Evolutionary conservation across 106 monocot genomes (phyloP).

Genomic region (Dendrobium chrysotoxum): DNA sequence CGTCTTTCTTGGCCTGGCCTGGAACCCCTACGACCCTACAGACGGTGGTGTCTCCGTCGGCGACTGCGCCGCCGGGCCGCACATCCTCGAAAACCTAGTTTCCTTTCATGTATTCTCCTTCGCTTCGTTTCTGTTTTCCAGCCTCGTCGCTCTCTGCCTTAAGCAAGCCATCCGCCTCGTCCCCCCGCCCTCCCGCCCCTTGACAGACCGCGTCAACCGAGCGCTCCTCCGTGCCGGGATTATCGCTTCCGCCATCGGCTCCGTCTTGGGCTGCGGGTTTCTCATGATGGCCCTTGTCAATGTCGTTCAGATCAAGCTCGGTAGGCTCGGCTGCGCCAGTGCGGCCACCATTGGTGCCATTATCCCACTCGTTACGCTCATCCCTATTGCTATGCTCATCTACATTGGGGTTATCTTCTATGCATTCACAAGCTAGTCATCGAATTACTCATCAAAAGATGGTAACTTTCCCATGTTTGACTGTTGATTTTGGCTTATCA

Average conservation of each 20-base stretch:
- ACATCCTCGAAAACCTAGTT: slow-evolving; percentile 41
- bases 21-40: slow-evolving; percentile 46
- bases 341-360: slow-evolving; percentile 36
- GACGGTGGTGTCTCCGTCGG: slow-evolving; percentile 6
- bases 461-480: not conserved
- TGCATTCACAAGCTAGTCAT: slow-evolving; percentile 60
- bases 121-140: slow-evolving; percentile 84
- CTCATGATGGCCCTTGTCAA: slow-evolving; percentile 74
- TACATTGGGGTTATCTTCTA: slow-evolving; percentile 65
- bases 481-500: not conserved
- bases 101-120: slow-evolving; percentile 77
- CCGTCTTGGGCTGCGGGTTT: slow-evolving; percentile 58
- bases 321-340: slow-evolving; percentile 48
- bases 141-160: slow-evolving; percentile 79
- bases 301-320: slow-evolving; percentile 72
- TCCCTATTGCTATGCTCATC: slow-evolving; percentile 58
- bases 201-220: slow-evolving; percentile 28
- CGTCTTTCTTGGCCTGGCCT: slow-evolving; percentile 72
- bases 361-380: slow-evolving; percentile 46
- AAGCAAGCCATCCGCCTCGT: slow-evolving; percentile 66
- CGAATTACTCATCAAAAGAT: not conserved
- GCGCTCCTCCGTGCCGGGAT: slow-evolving; percentile 46
- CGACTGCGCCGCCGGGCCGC: slow-evolving; percentile 31
- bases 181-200: slow-evolving; percentile 3
- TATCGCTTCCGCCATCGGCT: slow-evolving; percentile 45